phyloP scores from a whole-genome alignment of 1,139 yeast species.

The Suhomyces coccinellae region DNA sequence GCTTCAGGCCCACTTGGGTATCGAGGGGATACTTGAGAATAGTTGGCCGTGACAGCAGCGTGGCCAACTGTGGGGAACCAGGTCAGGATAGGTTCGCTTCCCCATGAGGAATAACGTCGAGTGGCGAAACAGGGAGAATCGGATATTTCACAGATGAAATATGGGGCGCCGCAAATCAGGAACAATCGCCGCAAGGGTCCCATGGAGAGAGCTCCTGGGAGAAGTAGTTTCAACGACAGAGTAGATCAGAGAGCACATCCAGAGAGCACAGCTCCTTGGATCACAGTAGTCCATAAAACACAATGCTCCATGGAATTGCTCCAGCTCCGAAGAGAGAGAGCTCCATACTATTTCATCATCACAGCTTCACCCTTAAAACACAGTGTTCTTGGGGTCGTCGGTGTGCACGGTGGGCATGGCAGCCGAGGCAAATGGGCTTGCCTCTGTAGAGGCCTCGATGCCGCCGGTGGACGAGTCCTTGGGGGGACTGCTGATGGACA shows the following conservation, averaged over 20 bases:
- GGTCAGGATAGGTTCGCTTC: not conserved
- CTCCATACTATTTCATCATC: not conserved
- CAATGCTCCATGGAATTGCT: no score
- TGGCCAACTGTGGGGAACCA: not conserved
- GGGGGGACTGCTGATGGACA: slow-evolving; percentile 17
- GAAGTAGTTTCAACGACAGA: no score
- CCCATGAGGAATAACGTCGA: no score
- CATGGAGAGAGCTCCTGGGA: no score
- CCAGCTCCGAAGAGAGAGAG: not conserved
- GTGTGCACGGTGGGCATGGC: slow-evolving; percentile 16
- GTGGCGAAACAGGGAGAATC: no score
- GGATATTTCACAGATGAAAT: no score
- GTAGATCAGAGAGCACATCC: no score
- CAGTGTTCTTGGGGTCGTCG: slow-evolving; percentile 37
- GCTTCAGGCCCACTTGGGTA: not conserved
- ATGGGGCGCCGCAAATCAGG: no score
- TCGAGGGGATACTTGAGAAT: not conserved
- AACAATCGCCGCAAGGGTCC: no score
- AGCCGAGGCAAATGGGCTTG: slow-evolving; percentile 26
- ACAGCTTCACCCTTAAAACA: slow-evolving; percentile 22
- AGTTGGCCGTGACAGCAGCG: not conserved
- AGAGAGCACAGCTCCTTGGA: no score
- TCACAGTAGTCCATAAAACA: no score
- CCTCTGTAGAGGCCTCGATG: slow-evolving; percentile 19
- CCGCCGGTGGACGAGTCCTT: slow-evolving; percentile 16